Evolutionary conservation across 2,329 filamentous ascomycete species (phyloP), one percentile per base, ranked within the genome.

Genomic region (Trichoderma gracile): DNA sequence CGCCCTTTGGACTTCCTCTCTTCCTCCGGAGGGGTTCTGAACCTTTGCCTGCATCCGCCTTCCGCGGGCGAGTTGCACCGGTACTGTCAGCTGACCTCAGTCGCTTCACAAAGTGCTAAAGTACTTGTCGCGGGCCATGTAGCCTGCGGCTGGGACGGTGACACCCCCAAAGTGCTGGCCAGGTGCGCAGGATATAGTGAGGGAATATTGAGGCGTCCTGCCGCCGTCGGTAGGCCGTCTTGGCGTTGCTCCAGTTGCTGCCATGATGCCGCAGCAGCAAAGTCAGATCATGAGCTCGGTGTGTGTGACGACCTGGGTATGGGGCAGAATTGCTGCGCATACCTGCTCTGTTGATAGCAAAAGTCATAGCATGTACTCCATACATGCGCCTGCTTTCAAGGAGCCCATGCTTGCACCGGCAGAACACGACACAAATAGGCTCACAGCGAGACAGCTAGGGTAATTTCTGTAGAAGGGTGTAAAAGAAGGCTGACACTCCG

Each of bases 51-150:
- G 40, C 14, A 47, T 58, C n/a, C 27, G 55, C 30, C 47, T 58
- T 9, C 63, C 21, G 55, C 30, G 50, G 63, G 63, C 49, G 54
- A 38, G 54, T 47, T 59, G 52, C 63, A 54, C 46, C 47, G 49
- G 47, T 30, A 33, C 54, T 54, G 63, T 59, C 54, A 64, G 54
- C 63, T 64, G 63, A 64, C 63, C 55, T 64, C 47, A 49, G 63
- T 42, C 54, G 47, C 55, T 43, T 54, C 33, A 38, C 33, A 14
- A 38, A 14, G 33, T 38, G 33, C 10, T 38, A 3, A 14, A 14
- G 33, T 59, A 47, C 46, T 52, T 54, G 33, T 64, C 54, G 38
- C 27, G 19, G 55, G 49, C 19, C 47, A 53, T 49, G 40, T 43
- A 63, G 49, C 25, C 30, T 47, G 50, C 59, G 40, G 25, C 49